phyloP scores from a whole-genome alignment of 2,329 filamentous ascomycete genomes.

The Fusarium buharicum region DNA sequence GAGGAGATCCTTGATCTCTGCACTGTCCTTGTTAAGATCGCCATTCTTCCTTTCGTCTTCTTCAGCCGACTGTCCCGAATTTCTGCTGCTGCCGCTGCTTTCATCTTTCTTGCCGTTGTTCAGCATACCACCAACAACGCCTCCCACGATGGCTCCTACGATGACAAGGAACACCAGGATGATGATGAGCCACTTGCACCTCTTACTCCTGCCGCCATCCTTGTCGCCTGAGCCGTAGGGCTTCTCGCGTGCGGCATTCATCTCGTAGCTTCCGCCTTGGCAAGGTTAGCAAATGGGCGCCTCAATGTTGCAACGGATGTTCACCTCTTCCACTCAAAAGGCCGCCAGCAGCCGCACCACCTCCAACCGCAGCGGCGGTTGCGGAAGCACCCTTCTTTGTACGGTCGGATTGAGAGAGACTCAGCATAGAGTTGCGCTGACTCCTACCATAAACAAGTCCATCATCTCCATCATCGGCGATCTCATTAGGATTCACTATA shows the following conservation, averaged over 20 bases:
- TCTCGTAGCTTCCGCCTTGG: conserved; percentile 48
- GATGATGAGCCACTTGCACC: conserved; percentile 76
- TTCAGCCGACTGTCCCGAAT: conserved; percentile 60
- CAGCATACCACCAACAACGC: conserved; percentile 77
- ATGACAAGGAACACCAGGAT: conserved; percentile 72
- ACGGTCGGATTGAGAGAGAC: conserved; percentile 59
- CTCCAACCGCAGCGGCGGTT: conserved; percentile 58
- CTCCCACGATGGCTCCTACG: conserved; percentile 76
- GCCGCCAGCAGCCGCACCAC: conserved; percentile 55
- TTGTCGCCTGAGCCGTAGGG: conserved; percentile 69
- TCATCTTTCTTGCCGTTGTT: conserved; percentile 51
- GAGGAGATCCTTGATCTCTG: conserved; percentile 82
- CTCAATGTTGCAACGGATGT: not conserved
- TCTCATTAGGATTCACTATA: conserved; percentile 79
- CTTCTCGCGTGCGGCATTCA: conserved; percentile 65
- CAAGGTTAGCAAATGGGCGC: conserved; percentile 16
- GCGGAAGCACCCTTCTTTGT: conserved; percentile 40
- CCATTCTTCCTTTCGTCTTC: conserved; percentile 72
- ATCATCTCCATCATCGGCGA: conserved; percentile 89
- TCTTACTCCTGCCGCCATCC: conserved; percentile 70
- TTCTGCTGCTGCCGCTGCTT: conserved; percentile 29
- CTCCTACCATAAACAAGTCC: conserved; percentile 69
- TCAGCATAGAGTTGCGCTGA: conserved; percentile 68
- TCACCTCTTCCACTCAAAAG: conserved; percentile 48
- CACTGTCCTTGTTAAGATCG: conserved; percentile 77